Evolutionary conservation across 2,329 filamentous ascomycete species (phyloP).

Genomic region (Fusarium denticulatum): DNA sequence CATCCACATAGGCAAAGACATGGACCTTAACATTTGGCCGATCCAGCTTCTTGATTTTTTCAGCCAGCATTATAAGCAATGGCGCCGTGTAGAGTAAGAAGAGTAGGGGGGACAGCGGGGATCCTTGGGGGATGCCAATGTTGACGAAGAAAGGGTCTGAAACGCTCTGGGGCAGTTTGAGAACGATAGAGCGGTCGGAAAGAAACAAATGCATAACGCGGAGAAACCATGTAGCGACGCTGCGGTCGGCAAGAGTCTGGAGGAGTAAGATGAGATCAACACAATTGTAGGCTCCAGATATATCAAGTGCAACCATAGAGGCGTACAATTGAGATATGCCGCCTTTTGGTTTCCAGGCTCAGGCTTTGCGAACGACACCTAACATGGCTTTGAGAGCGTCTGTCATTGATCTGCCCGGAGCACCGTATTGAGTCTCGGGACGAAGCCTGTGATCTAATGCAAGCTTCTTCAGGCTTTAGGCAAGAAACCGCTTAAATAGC

Average conservation of each 20-base stretch:
- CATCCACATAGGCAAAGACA: constrained; percentile 4
- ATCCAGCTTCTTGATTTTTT: neutral
- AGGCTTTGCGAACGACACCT: neutral
- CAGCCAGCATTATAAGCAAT: neutral
- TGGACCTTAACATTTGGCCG: neutral
- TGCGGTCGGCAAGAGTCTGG: neutral
- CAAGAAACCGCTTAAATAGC: neutral
- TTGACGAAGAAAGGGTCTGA: neutral
- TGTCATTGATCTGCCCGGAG: neutral
- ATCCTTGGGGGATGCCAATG: constrained; percentile 20
- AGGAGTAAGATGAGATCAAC: neutral
- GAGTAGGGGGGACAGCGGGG: neutral
- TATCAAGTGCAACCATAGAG: constrained; percentile 4
- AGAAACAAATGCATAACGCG: constrained; percentile 4
- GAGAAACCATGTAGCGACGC: constrained; percentile 4
- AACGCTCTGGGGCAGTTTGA: neutral
- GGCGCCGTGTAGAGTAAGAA: constrained; percentile 18
- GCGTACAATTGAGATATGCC: neutral
- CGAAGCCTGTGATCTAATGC: neutral
- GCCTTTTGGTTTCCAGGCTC: neutral
- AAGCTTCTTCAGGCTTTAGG: neutral
- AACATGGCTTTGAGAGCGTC: neutral
- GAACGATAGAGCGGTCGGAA: neutral
- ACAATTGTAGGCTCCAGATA: constrained; percentile 5
- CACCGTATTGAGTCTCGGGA: constrained; percentile 1